These are phyloP conservation scores for Bipolaris zeicola DNA, from an alignment of 2,329 filamentous ascomycete genomes.

Conservation along the genomic window DNA sequence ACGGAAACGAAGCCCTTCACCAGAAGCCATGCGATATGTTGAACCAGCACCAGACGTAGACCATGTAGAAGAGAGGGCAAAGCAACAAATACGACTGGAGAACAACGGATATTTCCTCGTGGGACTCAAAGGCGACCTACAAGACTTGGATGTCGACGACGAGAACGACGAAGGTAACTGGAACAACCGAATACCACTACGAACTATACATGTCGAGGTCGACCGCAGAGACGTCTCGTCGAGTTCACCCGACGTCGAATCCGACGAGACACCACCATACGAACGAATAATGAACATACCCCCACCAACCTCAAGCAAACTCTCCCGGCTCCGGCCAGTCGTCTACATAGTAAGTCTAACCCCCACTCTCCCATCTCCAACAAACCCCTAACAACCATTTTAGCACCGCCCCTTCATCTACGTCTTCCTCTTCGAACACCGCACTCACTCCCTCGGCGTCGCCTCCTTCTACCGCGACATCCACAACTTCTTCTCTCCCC, in stretches of 20 bases:
- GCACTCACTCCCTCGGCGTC: conserved; percentile 60
- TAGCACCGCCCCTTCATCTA: conserved; percentile 74
- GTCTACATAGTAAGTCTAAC: conserved; percentile 64
- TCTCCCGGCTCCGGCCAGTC: conserved; percentile 64
- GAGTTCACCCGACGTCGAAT: conserved; percentile 16
- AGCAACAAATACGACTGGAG: conserved; percentile 53
- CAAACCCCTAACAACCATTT: not conserved
- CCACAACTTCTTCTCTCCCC: conserved; percentile 57
- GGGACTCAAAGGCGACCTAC: conserved; percentile 69
- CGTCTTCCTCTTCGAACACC: conserved; percentile 71
- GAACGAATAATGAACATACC: conserved; percentile 26
- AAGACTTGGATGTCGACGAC: conserved; percentile 57
- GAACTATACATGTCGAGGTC: conserved; percentile 71
- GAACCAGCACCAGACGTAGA: conserved; percentile 51
- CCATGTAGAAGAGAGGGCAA: conserved; percentile 66
- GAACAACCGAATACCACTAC: conserved; percentile 62
- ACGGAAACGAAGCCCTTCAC: conserved; percentile 19
- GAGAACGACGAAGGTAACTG: conserved; percentile 42
- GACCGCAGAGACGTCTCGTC: conserved; percentile 48
- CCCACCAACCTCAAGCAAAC: conserved; percentile 7
- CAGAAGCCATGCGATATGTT: conserved; percentile 42
- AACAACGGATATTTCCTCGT: conserved; percentile 67
- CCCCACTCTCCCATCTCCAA: too few relatives aligned
- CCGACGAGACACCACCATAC: conserved; percentile 28
- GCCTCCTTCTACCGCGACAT: conserved; percentile 56